These are phyloP conservation scores for Pythium aquatile DNA, from an alignment of 352 stramenopile genomes.

Conservation along the genomic window DNA sequence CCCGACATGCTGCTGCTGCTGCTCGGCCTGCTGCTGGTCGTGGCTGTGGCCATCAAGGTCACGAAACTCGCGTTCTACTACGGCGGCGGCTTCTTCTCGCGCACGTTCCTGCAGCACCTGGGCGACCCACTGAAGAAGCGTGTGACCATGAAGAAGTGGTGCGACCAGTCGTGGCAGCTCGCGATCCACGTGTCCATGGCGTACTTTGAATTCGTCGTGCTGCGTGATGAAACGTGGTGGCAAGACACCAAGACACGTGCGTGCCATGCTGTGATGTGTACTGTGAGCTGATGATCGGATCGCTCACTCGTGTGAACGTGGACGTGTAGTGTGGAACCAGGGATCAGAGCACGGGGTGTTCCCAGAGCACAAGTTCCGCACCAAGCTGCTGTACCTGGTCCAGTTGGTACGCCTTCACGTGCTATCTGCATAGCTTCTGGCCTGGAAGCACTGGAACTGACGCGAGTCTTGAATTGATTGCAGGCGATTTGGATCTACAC, in stretches of 20 bases:
- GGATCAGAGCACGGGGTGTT: constrained; percentile 70
- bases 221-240: constrained; percentile 84
- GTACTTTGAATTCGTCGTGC: constrained; percentile 79
- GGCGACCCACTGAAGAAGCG: constrained; percentile 79
- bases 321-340: constrained; percentile 68
- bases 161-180: constrained; percentile 87
- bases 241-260: constrained; percentile 80
- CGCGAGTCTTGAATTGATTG: not conserved
- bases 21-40: constrained; percentile 53
- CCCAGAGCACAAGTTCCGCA: constrained; percentile 76
- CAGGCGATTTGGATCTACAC: constrained; percentile 90
- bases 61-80: constrained; percentile 69
- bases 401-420: constrained; percentile 51
- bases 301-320: not conserved
- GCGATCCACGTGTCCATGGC: constrained; percentile 83
- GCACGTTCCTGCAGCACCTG: constrained; percentile 75
- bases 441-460: not conserved
- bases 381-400: constrained; percentile 81
- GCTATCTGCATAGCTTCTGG: not conserved
- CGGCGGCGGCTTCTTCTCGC: constrained; percentile 68
- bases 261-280: constrained; percentile 3
- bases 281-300: not conserved
- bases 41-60: constrained; percentile 67
- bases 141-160: constrained; percentile 88
- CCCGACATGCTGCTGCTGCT: constrained; percentile 73